Evolutionary conservation across 495 filamentous ascomycete species (phyloP).

Genomic region (Tuber magnatum): DNA sequence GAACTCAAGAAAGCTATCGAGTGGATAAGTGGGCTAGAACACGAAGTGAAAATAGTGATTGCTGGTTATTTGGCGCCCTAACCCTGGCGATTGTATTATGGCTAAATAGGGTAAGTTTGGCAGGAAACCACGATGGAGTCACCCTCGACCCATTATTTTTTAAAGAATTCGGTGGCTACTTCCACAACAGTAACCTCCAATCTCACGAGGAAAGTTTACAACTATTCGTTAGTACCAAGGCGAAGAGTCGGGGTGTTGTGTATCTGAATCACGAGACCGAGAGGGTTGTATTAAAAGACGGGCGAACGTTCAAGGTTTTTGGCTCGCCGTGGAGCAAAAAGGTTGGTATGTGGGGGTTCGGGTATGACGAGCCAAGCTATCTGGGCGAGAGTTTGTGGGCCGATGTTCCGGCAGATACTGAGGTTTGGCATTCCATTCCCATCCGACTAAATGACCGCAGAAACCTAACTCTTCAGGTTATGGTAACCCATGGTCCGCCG

Average conservation of each 20-base stretch:
- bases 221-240: slow-evolving; percentile 20
- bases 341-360: slow-evolving; percentile 34
- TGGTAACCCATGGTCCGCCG: slow-evolving; percentile 76
- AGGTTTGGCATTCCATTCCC: slow-evolving; percentile 47
- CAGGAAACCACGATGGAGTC: slow-evolving; percentile 36
- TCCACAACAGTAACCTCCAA: slow-evolving; percentile 21
- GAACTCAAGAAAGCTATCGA: slow-evolving; percentile 71
- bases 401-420: slow-evolving; percentile 61
- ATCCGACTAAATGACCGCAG: not conserved
- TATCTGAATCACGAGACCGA: slow-evolving; percentile 45
- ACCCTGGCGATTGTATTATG: not conserved
- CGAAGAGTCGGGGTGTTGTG: slow-evolving; percentile 39
- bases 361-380: slow-evolving; percentile 17
- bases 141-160: slow-evolving; percentile 27
- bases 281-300: slow-evolving; percentile 38
- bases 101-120: not conserved
- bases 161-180: slow-evolving; percentile 10
- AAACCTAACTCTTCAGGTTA: slow-evolving; percentile 20
- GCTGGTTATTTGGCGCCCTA: slow-evolving; percentile 54
- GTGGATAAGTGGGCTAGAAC: slow-evolving; percentile 67
- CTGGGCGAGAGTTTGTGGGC: slow-evolving; percentile 45
- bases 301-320: slow-evolving; percentile 30
- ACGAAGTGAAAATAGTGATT: slow-evolving; percentile 73
- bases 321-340: slow-evolving; percentile 31
- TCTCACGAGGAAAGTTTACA: slow-evolving; percentile 23